Evolutionary conservation across 495 filamentous ascomycete genomes (phyloP).

Genomic region (Aspergillus carlsbadensis): DNA sequence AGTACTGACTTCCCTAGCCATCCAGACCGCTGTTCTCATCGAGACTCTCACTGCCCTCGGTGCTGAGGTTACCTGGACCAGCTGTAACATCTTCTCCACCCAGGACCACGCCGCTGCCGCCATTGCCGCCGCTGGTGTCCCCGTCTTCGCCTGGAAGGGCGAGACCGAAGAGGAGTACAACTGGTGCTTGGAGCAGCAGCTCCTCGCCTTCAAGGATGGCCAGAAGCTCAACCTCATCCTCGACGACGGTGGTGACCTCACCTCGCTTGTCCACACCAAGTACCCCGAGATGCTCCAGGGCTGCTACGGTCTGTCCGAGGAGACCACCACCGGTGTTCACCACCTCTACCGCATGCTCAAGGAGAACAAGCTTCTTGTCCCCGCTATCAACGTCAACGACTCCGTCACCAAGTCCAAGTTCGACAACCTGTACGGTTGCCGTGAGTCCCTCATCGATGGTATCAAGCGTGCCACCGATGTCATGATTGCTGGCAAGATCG

Average conservation of each 20-base stretch:
- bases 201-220: conserved; percentile 92
- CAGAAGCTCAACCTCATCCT: conserved; percentile 98
- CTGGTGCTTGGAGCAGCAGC: conserved; percentile 99
- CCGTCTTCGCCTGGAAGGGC: conserved; percentile 99
- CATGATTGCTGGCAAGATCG: conserved; percentile 99
- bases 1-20: conserved; percentile 54
- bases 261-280: conserved; percentile 93
- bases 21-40: conserved; percentile 98
- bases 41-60: conserved; percentile 93
- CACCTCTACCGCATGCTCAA: conserved; percentile 99
- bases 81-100: conserved; percentile 99
- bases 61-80: conserved; percentile 95
- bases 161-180: conserved; percentile 99
- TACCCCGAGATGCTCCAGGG: conserved; percentile 95
- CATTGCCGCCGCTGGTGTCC: conserved; percentile 89
- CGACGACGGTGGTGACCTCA: conserved; percentile 97
- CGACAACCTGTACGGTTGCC: conserved; percentile 99
- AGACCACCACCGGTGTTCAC: conserved; percentile 99
- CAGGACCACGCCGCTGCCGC: conserved; percentile 98
- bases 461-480: conserved; percentile 99
- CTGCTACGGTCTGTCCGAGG: conserved; percentile 98
- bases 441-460: conserved; percentile 96
- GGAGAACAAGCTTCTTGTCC: conserved; percentile 83
- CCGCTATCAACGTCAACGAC: conserved; percentile 99
- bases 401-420: conserved; percentile 99